Evolutionary conservation across 1,284 basidiomycete genomes (phyloP), one percentile per base, ranked within the genome.

Genomic region (Apiotrichum veenhuisii): DNA sequence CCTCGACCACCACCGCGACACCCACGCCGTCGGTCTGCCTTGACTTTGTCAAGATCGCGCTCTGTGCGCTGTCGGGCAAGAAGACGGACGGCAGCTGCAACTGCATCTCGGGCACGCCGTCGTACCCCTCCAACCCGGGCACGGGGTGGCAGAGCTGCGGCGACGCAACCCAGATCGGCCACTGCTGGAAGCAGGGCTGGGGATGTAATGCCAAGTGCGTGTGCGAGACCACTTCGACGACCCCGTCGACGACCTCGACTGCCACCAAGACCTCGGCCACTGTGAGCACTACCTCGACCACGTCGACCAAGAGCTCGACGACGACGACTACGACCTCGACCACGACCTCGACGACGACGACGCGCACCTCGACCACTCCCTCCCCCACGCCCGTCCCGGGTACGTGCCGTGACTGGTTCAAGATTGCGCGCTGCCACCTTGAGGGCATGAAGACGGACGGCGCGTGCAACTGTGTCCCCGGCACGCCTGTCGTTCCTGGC

Each of bases 401-500:
- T 4, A 22, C 40, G 8, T 42, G 45, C 37, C 12, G 30, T 14
- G 40, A 48, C 45, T 54, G 38, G 38, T 20, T 48, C 38, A 41
- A 37, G n/a, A 49, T 48, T 14, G 47, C 54, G 20, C 5, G 14
- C 23, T 55, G 54, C 42, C 23, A 23, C 54, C 17, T 38, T 27
- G 22, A 25, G 27, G 54, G 54, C 41, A 43, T 34, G 41, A 37
- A 20, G 18, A 30, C 33, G 12, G 37, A 55, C 47, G 47, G 26
- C 2, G 26, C 42, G 10, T 55, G 54, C 48, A 26, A 48, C 27
- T 55, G 54, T 30, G 23, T 43, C 15, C 3, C 33, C 22, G 48
- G 48, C 47, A 41, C 30, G 30, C 30, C 30, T 12, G 12, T 12
- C 30, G 47, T 57, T 8, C 50, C 51, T 30, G 56, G 52, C 36